Conservation (phyloP, 2,329 filamentous ascomycete species). For the Aspergillus piperis region DNA sequence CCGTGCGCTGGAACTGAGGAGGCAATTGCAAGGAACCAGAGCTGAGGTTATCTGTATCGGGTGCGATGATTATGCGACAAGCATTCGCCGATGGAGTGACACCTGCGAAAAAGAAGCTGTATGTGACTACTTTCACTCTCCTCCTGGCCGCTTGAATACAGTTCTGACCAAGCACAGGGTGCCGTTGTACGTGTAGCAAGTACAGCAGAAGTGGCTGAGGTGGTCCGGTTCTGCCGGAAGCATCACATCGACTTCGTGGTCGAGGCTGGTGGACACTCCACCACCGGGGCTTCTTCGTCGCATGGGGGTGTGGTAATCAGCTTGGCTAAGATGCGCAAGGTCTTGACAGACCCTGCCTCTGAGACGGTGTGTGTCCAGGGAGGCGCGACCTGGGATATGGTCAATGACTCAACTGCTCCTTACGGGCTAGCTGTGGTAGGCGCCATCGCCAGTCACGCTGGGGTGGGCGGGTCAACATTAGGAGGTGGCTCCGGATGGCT, state of each 20-base stretch:
- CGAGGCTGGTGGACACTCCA: slow-evolving; percentile 59
- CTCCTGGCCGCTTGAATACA: not conserved
- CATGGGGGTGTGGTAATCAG: slow-evolving; percentile 59
- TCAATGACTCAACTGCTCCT: not conserved
- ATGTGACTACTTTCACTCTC: not conserved
- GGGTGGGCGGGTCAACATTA: not conserved
- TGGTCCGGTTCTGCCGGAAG: slow-evolving; percentile 41
- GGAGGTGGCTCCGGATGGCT: not conserved
- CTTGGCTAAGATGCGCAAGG: slow-evolving; percentile 53
- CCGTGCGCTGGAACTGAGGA: slow-evolving; percentile 10
- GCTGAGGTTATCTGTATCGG: slow-evolving; percentile 14
- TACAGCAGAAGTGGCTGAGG: slow-evolving; percentile 7
- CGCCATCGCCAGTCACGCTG: not conserved
- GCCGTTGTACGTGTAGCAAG: slow-evolving; percentile 17
- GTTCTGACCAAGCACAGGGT: slow-evolving; percentile 8
- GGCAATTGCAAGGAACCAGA: slow-evolving; percentile 11
- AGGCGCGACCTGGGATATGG: slow-evolving; percentile 55
- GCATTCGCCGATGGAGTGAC: slow-evolving; percentile 17
- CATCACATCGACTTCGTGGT: slow-evolving; percentile 55
- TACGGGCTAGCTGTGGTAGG: not conserved
- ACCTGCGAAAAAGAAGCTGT: slow-evolving; percentile 17
- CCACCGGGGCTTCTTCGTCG: slow-evolving; percentile 53
- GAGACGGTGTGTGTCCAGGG: slow-evolving; percentile 54
- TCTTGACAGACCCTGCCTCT: slow-evolving; percentile 50
- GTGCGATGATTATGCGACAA: slow-evolving; percentile 10